A percentile compares a stretch with the other conserved stretches of the same genome.
phyloP scores from a whole-genome alignment of 2,329 filamentous ascomycete genomes.

The Thielaviopsis populi region DNA sequence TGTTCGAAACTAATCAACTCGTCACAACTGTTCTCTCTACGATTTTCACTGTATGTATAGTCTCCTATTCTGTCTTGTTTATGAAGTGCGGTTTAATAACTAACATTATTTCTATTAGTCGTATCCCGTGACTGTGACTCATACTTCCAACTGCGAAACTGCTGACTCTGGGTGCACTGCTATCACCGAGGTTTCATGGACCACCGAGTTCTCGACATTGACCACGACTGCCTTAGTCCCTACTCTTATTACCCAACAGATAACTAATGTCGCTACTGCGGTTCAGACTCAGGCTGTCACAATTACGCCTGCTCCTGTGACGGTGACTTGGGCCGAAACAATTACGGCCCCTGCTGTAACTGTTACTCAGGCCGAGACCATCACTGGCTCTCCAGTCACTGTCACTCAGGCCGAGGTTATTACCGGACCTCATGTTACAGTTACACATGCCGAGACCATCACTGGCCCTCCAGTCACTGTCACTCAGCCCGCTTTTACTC shows the following conservation, averaged over 20 bases:
- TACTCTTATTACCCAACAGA: conserved; percentile 13
- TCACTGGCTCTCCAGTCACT: conserved; percentile 12
- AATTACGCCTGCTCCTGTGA: conserved; percentile 19
- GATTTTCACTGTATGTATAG: conserved; percentile 13
- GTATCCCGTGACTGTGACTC: conserved; percentile 20
- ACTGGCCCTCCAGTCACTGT: conserved; percentile 23
- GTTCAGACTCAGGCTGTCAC: conserved; percentile 22
- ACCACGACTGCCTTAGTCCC: conserved; percentile 17
- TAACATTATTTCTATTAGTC: conserved; percentile 18
- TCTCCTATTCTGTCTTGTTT: neutral
- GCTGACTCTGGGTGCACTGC: conserved; percentile 11
- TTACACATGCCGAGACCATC: conserved; percentile 24
- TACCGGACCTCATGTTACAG: conserved; percentile 22
- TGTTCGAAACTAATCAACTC: conserved; percentile 17
- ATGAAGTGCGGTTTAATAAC: conserved; percentile 7
- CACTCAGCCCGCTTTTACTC: conserved; percentile 21
- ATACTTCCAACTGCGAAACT: conserved; percentile 9
- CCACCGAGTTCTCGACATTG: conserved; percentile 19
- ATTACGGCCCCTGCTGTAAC: conserved; percentile 17
- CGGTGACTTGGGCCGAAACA: conserved; percentile 12
- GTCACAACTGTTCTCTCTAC: conserved; percentile 18
- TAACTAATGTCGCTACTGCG: conserved; percentile 16
- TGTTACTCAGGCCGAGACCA: conserved; percentile 6
- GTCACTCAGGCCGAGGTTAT: conserved; percentile 21
- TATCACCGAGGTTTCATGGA: conserved; percentile 8